Percentiles rank a stretch among this genome's conserved stretches.
Conservation (phyloP, 192 early-diverging fungal genomes). For the Phlyctochytrium bullatum region DNA sequence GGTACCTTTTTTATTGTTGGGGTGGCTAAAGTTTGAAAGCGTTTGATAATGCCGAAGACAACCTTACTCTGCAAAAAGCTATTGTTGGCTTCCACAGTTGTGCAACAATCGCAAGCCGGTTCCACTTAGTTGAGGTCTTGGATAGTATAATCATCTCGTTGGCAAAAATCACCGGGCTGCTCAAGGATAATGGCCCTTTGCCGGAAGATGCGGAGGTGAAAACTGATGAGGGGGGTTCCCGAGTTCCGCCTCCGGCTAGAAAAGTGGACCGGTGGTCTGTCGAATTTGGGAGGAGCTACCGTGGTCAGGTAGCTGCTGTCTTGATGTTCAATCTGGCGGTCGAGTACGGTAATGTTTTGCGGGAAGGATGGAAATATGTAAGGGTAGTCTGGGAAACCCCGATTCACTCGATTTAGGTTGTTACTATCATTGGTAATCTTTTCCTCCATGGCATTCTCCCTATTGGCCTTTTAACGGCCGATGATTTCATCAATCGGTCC, state of each 20-base stretch:
- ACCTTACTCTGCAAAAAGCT: constrained; percentile 74
- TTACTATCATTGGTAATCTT: constrained; percentile 71
- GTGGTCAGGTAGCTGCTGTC: constrained; percentile 86
- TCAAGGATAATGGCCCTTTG: constrained; percentile 26
- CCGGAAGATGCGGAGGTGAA: constrained; percentile 17
- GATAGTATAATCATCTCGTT: constrained; percentile 76
- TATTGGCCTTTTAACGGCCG: constrained; percentile 59
- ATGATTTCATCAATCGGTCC: constrained; percentile 70
- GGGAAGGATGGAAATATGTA: constrained; percentile 70
- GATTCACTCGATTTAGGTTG: constrained; percentile 38
- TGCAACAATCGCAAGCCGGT: constrained; percentile 68
- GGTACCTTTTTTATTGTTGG: constrained; percentile 45
- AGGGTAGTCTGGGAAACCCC: constrained; percentile 5
- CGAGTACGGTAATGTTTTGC: constrained; percentile 68
- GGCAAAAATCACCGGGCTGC: constrained; percentile 71
- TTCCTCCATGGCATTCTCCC: constrained; percentile 78
- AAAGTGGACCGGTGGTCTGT: constrained; percentile 58
- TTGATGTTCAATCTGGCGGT: constrained; percentile 76
- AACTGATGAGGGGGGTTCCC: background rate
- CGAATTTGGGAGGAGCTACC: constrained; percentile 85
- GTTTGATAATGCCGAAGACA: constrained; percentile 78
- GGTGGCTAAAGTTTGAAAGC: constrained; percentile 48
- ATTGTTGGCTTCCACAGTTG: constrained; percentile 76
- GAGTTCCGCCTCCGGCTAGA: background rate
- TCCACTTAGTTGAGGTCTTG: constrained; percentile 70